Percentiles rank a stretch among this genome's conserved stretches.
phyloP scores from a whole-genome alignment of 2,329 filamentous ascomycete genomes.

The Aureobasidium sp. region DNA sequence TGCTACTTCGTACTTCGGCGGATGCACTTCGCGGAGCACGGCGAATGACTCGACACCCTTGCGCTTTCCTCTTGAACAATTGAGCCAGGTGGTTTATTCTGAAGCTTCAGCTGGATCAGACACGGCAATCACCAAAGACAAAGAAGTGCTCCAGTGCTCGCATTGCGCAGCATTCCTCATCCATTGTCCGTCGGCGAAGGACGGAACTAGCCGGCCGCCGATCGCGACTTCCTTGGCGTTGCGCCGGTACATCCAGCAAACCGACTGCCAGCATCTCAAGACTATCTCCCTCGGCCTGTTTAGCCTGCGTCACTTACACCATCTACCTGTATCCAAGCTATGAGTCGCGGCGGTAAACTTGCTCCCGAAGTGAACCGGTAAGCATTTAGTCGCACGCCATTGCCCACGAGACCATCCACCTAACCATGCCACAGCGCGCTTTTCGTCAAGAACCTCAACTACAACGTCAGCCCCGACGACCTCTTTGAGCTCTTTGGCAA shows the following conservation, averaged over 20 bases:
- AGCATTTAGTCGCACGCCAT: constrained; percentile 31
- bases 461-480: constrained; percentile 97
- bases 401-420: constrained; percentile 20
- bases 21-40: background rate
- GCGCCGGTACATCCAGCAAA: too few relatives aligned
- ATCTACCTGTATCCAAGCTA: constrained; percentile 52
- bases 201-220: background rate
- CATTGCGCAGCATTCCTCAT: background rate
- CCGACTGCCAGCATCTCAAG: background rate
- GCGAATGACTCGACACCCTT: background rate
- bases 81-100: background rate
- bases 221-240: too few relatives aligned
- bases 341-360: constrained; percentile 95
- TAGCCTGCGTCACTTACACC: constrained; percentile 7
- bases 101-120: background rate
- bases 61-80: background rate
- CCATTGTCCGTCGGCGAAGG: background rate
- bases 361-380: constrained; percentile 99
- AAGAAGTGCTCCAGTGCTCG: background rate
- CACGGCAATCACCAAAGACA: background rate
- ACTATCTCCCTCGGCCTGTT: background rate
- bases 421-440: constrained; percentile 65
- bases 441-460: constrained; percentile 99
- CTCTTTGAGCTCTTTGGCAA: constrained; percentile 98
- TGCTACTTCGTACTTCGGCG: background rate